These are phyloP conservation scores for Inga oerstediana DNA, from an alignment of 306 rosid species.

Conservation along the genomic window DNA sequence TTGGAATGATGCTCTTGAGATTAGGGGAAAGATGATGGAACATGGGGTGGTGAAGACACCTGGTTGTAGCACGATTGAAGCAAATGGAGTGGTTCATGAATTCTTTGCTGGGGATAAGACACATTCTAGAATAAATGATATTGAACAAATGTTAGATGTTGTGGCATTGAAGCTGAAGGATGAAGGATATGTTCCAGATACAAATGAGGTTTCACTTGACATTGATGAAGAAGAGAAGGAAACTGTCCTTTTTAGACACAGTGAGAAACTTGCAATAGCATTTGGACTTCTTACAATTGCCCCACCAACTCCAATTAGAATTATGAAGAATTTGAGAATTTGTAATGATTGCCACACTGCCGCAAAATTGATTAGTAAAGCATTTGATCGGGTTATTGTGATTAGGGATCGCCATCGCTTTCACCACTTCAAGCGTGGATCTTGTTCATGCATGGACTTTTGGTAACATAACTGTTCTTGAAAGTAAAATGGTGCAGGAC, in stretches of 20 bases:
- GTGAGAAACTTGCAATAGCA: slow-evolving; percentile 86
- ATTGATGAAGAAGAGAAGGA: slow-evolving; percentile 84
- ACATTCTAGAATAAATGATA: slow-evolving; percentile 61
- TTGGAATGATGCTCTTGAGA: slow-evolving; percentile 70
- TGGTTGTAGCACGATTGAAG: slow-evolving; percentile 81
- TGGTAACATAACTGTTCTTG: slow-evolving; percentile 50
- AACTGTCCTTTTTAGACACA: slow-evolving; percentile 63
- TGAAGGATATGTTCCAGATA: slow-evolving; percentile 71
- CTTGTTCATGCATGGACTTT: slow-evolving; percentile 73
- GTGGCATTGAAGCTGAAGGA: slow-evolving; percentile 64
- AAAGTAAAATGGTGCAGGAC: neutral
- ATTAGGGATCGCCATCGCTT: slow-evolving; percentile 85
- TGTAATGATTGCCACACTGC: slow-evolving; percentile 84
- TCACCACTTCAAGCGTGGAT: slow-evolving; percentile 77
- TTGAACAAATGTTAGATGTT: slow-evolving; percentile 67
- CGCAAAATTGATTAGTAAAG: slow-evolving; percentile 65
- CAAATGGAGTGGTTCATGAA: slow-evolving; percentile 71
- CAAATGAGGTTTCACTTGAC: slow-evolving; percentile 73
- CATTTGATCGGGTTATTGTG: slow-evolving; percentile 62
- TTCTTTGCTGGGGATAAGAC: slow-evolving; percentile 75
- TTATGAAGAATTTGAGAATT: slow-evolving; percentile 75
- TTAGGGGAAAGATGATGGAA: slow-evolving; percentile 65
- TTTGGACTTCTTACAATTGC: slow-evolving; percentile 66
- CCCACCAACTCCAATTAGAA: slow-evolving; percentile 65
- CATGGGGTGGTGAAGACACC: slow-evolving; percentile 77